Percentiles rank a stretch among this genome's conserved stretches.
Evolutionary conservation across 2,329 filamentous ascomycete genomes (phyloP).

Genomic region (Coniochaeta sp.): DNA sequence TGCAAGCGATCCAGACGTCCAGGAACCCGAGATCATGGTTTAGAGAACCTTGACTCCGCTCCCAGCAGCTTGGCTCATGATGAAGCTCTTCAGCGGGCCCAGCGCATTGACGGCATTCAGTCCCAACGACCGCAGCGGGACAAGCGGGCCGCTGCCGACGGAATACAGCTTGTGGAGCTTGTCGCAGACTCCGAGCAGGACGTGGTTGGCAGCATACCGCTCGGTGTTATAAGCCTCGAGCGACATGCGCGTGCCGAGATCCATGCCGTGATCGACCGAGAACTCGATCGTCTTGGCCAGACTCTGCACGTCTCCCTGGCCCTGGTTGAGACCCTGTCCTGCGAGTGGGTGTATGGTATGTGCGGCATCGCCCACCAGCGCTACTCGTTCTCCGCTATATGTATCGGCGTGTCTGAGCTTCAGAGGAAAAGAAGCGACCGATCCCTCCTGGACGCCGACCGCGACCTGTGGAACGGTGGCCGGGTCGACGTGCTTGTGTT

Average conservation of each 20-base stretch:
- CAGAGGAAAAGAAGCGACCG: conserved; percentile 83
- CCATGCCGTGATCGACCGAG: conserved; percentile 75
- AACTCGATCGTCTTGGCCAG: conserved; percentile 68
- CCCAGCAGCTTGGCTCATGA: conserved; percentile 70
- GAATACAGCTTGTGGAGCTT: conserved; percentile 90
- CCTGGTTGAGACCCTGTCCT: conserved; percentile 90
- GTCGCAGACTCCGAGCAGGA: conserved; percentile 73
- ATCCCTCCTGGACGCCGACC: conserved; percentile 66
- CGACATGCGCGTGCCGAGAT: conserved; percentile 71
- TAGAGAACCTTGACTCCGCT: conserved; percentile 39
- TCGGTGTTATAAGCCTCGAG: conserved; percentile 77
- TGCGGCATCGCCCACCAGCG: conserved; percentile 87
- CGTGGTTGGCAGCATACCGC: conserved; percentile 74
- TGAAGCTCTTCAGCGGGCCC: conserved; percentile 69
- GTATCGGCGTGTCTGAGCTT: conserved; percentile 89
- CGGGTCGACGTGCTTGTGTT: conserved; percentile 55
- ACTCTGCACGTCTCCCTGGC: conserved; percentile 79
- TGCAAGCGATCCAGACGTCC: background rate
- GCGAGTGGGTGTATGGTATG: conserved; percentile 93
- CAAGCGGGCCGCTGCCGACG: conserved; percentile 70
- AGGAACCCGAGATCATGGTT: background rate
- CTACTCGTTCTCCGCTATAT: conserved; percentile 84
- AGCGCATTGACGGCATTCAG: conserved; percentile 69
- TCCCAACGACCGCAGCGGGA: conserved; percentile 71
- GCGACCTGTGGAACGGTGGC: conserved; percentile 58